A percentile compares a stretch with the other conserved stretches of the same genome.
These are phyloP conservation scores for Penicillium argentinense DNA, from an alignment of 495 filamentous ascomycete genomes.

Conservation along the genomic window DNA sequence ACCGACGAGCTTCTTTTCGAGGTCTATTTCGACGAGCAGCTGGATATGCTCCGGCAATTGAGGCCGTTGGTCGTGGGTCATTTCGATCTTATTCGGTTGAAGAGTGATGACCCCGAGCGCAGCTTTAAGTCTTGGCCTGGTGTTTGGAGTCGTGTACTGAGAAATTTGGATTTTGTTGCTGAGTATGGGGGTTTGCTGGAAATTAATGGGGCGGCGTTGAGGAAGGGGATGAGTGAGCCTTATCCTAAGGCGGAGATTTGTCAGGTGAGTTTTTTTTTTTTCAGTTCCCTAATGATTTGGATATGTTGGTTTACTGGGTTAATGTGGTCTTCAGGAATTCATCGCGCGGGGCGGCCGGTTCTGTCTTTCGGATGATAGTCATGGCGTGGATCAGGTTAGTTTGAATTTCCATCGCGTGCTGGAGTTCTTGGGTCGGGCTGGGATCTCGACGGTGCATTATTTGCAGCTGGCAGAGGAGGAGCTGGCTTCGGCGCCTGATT, in stretches of 20 bases:
- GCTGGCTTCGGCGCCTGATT: constrained; percentile 26
- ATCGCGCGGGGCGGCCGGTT: constrained; percentile 70
- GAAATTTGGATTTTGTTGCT: constrained; percentile 71
- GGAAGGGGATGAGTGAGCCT: constrained; percentile 88
- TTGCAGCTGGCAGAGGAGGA: constrained; percentile 33
- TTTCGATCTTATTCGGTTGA: constrained; percentile 86
- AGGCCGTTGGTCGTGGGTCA: constrained; percentile 84
- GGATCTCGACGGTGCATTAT: constrained; percentile 46
- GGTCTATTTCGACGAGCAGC: constrained; percentile 85
- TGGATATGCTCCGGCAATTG: constrained; percentile 71
- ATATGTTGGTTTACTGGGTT: constrained; percentile 7
- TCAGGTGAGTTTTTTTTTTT: constrained; percentile 51
- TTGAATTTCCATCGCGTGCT: constrained; percentile 63
- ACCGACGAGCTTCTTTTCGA: constrained; percentile 72
- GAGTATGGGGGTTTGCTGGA: constrained; percentile 81
- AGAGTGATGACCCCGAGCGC: constrained; percentile 64
- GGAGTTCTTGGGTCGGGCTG: constrained; percentile 53
- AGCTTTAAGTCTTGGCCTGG: constrained; percentile 52
- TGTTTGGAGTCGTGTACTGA: constrained; percentile 70
- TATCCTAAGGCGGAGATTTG: constrained; percentile 83
- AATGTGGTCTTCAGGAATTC: too few relatives aligned
- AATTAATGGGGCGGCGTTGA: constrained; percentile 79
- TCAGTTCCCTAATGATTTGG: constrained; percentile 2
- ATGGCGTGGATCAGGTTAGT: constrained; percentile 77
- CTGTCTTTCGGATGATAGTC: constrained; percentile 89